Conservation (phyloP, 768 basidiomycete species). For the Melanogaster broomeanus region DNA sequence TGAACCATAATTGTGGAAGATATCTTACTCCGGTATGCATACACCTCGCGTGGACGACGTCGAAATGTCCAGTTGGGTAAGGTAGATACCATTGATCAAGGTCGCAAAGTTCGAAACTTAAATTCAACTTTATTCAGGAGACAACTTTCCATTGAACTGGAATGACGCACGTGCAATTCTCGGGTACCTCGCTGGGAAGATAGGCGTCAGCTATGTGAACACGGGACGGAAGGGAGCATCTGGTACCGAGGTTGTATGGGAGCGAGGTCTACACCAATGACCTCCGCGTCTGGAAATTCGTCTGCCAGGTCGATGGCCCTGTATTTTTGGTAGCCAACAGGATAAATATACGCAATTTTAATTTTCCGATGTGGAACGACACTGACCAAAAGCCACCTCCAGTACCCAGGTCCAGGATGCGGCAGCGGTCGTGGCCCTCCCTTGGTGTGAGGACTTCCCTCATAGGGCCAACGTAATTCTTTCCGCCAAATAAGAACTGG, state of each 20-base stretch:
- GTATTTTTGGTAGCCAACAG: conserved; percentile 1
- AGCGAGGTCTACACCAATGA: conserved; percentile 70
- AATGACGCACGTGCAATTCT: conserved; percentile 68
- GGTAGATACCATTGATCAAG: conserved; percentile 61
- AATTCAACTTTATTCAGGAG: conserved; percentile 4
- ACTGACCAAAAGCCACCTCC: conserved; percentile 63
- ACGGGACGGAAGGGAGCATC: background rate
- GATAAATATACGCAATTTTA: background rate
- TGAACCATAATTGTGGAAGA: conserved; percentile 7
- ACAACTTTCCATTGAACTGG: background rate
- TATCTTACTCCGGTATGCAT: conserved; percentile 57
- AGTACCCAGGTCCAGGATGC: conserved; percentile 69
- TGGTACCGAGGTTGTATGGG: conserved; percentile 70
- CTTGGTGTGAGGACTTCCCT: conserved; percentile 49
- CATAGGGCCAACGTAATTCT: conserved; percentile 68
- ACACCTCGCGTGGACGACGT: conserved; percentile 69
- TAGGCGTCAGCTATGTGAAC: conserved; percentile 14
- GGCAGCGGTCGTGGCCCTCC: conserved; percentile 31
- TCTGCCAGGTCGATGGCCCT: conserved; percentile 78
- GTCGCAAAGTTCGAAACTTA: conserved; percentile 72
- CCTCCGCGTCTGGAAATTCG: conserved; percentile 65
- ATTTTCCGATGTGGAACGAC: background rate
- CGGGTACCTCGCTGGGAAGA: conserved; percentile 55
- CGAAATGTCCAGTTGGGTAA: conserved; percentile 63
- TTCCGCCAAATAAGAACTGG: conserved; percentile 65